Evolutionary conservation across 164 flowering plant genomes (phyloP).

Genomic region (Magnolia changhungtana): DNA sequence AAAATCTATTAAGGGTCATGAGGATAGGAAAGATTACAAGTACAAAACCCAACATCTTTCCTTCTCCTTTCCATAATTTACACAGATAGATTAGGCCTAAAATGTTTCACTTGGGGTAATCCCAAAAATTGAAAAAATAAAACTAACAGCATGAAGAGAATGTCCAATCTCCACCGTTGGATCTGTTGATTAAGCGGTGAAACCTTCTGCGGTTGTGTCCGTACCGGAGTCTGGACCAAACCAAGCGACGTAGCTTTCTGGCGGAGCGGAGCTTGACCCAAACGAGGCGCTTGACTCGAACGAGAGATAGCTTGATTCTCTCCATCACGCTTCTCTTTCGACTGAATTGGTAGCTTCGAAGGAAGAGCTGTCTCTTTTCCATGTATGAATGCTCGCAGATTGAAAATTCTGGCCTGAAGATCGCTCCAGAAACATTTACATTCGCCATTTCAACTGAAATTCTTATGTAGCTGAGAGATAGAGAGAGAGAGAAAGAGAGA

Average conservation of each 20-base stretch:
- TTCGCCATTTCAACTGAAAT: not conserved
- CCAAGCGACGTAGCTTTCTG: conserved; percentile 29
- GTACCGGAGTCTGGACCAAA: conserved; percentile 38
- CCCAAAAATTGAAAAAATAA: too few relatives aligned
- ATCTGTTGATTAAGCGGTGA: conserved; percentile 20
- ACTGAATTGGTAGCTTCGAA: conserved; percentile 68
- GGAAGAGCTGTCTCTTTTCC: conserved; percentile 63
- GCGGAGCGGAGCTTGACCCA: conserved; percentile 39
- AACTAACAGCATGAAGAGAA: not conserved
- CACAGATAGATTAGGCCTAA: too few relatives aligned
- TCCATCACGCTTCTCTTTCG: conserved; percentile 43
- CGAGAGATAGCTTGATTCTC: conserved; percentile 34
- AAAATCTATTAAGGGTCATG: too few relatives aligned
- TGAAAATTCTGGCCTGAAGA: conserved; percentile 7
- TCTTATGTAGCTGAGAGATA: too few relatives aligned
- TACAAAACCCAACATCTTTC: too few relatives aligned
- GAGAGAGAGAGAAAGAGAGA: not conserved
- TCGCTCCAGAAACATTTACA: not conserved
- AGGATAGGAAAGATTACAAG: too few relatives aligned
- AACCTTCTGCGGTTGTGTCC: conserved; percentile 28
- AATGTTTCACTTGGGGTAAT: too few relatives aligned
- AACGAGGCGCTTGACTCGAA: conserved; percentile 37
- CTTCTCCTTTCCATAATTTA: too few relatives aligned
- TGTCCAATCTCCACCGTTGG: not conserved
- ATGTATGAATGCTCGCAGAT: conserved; percentile 13